These are phyloP conservation scores for Sonneratia alba DNA, from an alignment of 345 rosid genomes.

Conservation along the genomic window DNA sequence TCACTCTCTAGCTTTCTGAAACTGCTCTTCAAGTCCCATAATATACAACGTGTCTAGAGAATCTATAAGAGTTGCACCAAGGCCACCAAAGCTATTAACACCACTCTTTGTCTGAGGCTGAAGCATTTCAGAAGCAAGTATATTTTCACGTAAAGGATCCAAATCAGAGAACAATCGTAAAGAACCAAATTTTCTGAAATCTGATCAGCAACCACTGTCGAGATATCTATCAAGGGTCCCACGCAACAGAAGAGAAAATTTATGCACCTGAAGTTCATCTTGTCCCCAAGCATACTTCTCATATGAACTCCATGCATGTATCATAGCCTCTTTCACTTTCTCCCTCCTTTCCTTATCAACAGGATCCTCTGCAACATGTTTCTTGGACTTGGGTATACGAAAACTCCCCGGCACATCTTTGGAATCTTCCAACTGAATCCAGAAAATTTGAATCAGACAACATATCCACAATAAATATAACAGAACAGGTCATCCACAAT, in stretches of 20 bases:
- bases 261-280: constrained; percentile 89
- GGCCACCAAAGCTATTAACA: constrained; percentile 91
- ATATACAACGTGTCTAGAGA: constrained; percentile 80
- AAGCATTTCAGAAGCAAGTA: neutral
- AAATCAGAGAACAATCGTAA: neutral
- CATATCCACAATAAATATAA: neutral
- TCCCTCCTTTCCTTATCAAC: constrained; percentile 55
- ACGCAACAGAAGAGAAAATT: neutral
- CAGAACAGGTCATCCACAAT: neutral
- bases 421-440: constrained; percentile 18
- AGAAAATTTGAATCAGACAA: neutral
- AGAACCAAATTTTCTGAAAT: neutral
- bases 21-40: constrained; percentile 85
- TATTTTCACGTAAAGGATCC: neutral
- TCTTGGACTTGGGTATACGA: neutral
- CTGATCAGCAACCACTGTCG: neutral
- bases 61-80: constrained; percentile 89
- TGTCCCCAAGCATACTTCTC: constrained; percentile 98
- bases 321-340: constrained; percentile 93
- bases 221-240: too few relatives aligned
- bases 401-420: constrained; percentile 2
- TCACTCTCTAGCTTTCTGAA: constrained; percentile 87
- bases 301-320: constrained; percentile 93
- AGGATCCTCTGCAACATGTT: constrained; percentile 42
- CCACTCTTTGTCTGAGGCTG: constrained; percentile 91